Evolutionary conservation across 1,284 basidiomycete genomes (phyloP).

Genomic region (Rhodotorula sp.): DNA sequence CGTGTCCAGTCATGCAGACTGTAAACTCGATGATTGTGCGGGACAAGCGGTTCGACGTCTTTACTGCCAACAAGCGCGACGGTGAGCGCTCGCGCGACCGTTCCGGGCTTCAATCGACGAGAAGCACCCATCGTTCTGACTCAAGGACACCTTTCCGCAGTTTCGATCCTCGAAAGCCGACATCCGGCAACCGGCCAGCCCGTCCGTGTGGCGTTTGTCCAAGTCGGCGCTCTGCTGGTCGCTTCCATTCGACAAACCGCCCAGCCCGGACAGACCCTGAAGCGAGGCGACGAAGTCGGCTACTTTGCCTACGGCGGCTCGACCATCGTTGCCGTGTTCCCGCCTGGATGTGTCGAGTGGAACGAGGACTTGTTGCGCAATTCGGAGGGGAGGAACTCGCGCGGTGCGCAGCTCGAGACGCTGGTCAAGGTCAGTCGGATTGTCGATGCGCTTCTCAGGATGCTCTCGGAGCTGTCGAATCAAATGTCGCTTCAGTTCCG

Average conservation of each 20-base stretch:
- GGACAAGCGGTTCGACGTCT: constrained; percentile 63
- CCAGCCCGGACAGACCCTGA: constrained; percentile 49
- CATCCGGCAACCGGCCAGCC: not conserved
- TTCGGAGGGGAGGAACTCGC: constrained; percentile 50
- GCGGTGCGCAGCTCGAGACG: constrained; percentile 58
- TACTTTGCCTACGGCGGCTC: constrained; percentile 78
- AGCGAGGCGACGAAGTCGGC: constrained; percentile 56
- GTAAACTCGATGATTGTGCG: constrained; percentile 81
- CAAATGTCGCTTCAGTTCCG: too few relatives aligned
- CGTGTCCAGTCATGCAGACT: constrained; percentile 47
- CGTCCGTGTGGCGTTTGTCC: constrained; percentile 40
- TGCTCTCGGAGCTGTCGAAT: too few relatives aligned
- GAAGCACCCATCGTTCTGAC: not conserved
- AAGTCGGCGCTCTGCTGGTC: constrained; percentile 55
- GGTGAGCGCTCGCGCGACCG: constrained; percentile 29
- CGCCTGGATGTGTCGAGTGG: constrained; percentile 75
- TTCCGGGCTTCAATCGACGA: not conserved
- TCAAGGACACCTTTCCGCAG: not conserved
- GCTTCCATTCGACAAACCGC: constrained; percentile 54
- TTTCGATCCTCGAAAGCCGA: constrained; percentile 13
- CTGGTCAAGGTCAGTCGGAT: constrained; percentile 60
- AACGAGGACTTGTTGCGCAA: constrained; percentile 79
- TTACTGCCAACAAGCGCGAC: constrained; percentile 62
- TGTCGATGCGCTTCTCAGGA: too few relatives aligned
- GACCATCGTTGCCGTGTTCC: constrained; percentile 84